phyloP scores from a whole-genome alignment of 2,329 filamentous ascomycete genomes.

The Stagonosporopsis rhizophila region DNA sequence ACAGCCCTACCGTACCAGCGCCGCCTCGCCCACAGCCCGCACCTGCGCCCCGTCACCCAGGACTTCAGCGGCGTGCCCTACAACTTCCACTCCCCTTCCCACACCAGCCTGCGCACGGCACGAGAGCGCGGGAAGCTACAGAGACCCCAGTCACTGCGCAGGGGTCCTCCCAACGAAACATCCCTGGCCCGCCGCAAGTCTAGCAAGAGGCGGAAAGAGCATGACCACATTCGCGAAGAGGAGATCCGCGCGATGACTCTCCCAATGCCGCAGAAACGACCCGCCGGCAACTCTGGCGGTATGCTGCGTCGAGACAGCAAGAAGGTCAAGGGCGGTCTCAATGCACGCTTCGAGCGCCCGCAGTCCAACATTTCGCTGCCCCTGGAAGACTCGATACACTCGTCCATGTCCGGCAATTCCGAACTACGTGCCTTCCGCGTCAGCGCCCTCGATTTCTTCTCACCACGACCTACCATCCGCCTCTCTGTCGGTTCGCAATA shows the following conservation, averaged over 20 bases:
- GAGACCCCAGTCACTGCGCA: slow-evolving; percentile 60
- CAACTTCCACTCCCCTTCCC: slow-evolving; percentile 52
- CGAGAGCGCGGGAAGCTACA: slow-evolving; percentile 54
- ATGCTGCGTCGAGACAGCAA: slow-evolving; percentile 71
- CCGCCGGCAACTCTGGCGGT: slow-evolving; percentile 65
- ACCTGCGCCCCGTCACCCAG: slow-evolving; percentile 55
- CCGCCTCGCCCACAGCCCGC: slow-evolving; percentile 55
- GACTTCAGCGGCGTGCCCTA: slow-evolving; percentile 53
- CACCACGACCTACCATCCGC: slow-evolving; percentile 82
- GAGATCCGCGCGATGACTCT: slow-evolving; percentile 87
- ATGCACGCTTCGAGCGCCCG: slow-evolving; percentile 66
- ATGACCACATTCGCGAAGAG: slow-evolving; percentile 80
- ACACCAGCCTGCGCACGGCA: slow-evolving; percentile 44
- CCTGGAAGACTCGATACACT: slow-evolving; percentile 75
- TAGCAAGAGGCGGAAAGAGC: slow-evolving; percentile 68
- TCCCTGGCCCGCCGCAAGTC: slow-evolving; percentile 71
- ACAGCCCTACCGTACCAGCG: slow-evolving; percentile 55
- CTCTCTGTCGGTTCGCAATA: slow-evolving; percentile 72
- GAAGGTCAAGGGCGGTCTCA: slow-evolving; percentile 65
- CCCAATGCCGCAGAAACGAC: slow-evolving; percentile 68
- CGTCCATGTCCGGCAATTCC: slow-evolving; percentile 75
- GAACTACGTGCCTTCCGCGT: slow-evolving; percentile 81
- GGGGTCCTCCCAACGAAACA: slow-evolving; percentile 65
- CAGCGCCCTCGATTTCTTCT: slow-evolving; percentile 79
- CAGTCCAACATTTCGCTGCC: slow-evolving; percentile 77